These are phyloP conservation scores for Nemania bipapillata DNA, from an alignment of 2,329 filamentous ascomycete genomes.

Conservation along the genomic window DNA sequence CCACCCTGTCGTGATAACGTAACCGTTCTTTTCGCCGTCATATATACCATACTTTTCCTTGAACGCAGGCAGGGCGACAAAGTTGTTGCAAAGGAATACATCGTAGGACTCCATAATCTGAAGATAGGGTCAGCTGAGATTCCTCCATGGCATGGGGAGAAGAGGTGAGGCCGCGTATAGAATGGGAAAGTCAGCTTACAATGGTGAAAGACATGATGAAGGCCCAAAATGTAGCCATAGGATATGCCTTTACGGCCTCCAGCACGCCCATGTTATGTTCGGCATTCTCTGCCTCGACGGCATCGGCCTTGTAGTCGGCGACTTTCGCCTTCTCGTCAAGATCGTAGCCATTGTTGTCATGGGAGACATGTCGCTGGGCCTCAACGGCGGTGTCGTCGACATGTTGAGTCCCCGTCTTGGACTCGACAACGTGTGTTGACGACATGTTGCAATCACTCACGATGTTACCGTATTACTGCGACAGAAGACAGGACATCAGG, in stretches of 20 bases:
- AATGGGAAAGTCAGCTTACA: conserved; percentile 50
- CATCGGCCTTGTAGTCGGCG: conserved; percentile 61
- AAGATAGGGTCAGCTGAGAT: conserved; percentile 37
- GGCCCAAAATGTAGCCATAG: conserved; percentile 55
- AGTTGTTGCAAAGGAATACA: conserved; percentile 70
- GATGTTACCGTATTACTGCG: conserved; percentile 12
- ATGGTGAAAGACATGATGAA: conserved; percentile 56
- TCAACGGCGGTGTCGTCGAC: conserved; percentile 7
- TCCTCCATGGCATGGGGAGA: not conserved
- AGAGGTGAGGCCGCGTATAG: conserved; percentile 31
- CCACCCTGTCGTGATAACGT: conserved; percentile 64
- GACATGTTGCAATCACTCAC: conserved; percentile 27
- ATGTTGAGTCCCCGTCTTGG: not conserved
- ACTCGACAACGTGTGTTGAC: conserved; percentile 4
- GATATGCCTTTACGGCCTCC: conserved; percentile 51
- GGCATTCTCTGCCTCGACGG: conserved; percentile 65
- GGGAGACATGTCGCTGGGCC: conserved; percentile 17
- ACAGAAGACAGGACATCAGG: conserved; percentile 16
- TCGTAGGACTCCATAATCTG: conserved; percentile 75
- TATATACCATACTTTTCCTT: conserved; percentile 58
- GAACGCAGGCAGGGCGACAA: conserved; percentile 64
- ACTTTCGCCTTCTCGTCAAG: conserved; percentile 54
- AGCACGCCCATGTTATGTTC: conserved; percentile 53
- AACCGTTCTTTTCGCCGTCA: conserved; percentile 41
- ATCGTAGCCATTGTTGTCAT: conserved; percentile 25